Base-by-base conservation (phyloP, 331 rosid species). In the Arachis monticola region DNA sequence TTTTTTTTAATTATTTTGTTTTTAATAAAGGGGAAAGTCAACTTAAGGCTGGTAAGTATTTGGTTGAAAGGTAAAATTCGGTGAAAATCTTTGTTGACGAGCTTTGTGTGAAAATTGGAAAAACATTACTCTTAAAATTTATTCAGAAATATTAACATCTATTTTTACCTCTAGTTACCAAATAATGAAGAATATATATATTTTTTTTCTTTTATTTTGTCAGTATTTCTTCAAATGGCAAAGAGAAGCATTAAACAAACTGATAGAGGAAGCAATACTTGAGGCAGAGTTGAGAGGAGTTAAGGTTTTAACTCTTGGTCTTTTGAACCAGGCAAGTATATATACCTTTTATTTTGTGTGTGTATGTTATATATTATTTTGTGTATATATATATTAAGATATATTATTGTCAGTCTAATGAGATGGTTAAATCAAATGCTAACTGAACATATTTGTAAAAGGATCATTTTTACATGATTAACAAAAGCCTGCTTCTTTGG, bases 281-380 rank as follows among this genome's bases (percentile, higher is more conserved):
- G 76, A 88, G 1, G 98, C 98, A 40, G 92, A 93, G 50, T 17
- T 44, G 14, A 84, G 76, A 51, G 88, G 94, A 7, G 87, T 60
- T 59, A 93, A 91, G 82, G 92, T 91, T 50, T 64, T 91, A 60
- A 91, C 78, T 81, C 68, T 93, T 3, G 98, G 96, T 12, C 96
- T 93, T 79, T 62, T 88, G 55, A 93, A 93, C 64, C 96, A 93
- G 92, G 98, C 69, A 79, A 75, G 76, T 65, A 38, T 40, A 8
- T 6, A 27, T 27, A 27, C 40, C 44, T 5, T 2, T 22, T 38
- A 38, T 38, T 38, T 38, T 38, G 5, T 38, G 41, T 38, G 41
- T 38, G 41, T 5, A 5, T 38, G 41, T 38, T 17, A 17, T 17
- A 17, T 17, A 17, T 17, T 17, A 17, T 38, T 35, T 4, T 35